Evolutionary conservation across 2,329 filamentous ascomycete genomes (phyloP).

Genomic region (Monilinia polystroma): DNA sequence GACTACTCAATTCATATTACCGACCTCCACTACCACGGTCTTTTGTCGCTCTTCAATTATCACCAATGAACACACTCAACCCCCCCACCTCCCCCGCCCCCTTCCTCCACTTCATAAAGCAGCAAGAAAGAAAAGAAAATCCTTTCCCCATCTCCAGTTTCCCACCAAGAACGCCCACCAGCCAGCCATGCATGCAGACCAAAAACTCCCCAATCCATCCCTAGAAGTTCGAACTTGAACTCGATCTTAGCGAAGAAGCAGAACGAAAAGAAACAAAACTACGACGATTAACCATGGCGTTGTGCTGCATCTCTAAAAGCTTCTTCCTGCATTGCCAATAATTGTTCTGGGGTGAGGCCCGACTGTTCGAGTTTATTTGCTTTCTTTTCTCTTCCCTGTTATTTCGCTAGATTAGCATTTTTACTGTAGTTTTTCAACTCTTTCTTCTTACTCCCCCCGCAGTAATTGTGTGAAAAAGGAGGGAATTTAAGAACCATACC

Average conservation of each 20-base stretch:
- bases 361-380: slow-evolving; percentile 96
- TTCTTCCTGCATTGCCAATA: slow-evolving; percentile 85
- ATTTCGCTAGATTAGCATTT: slow-evolving; percentile 21
- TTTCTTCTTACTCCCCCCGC: neutral
- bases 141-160: neutral
- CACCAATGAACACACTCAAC: neutral
- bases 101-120: neutral
- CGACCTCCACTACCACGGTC: neutral
- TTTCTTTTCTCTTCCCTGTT: slow-evolving; percentile 89
- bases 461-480: neutral
- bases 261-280: slow-evolving; percentile 3
- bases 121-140: slow-evolving; percentile 5
- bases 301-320: slow-evolving; percentile 73
- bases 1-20: neutral
- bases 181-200: slow-evolving; percentile 20
- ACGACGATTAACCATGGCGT: slow-evolving; percentile 34
- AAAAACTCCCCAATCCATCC: slow-evolving; percentile 16
- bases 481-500: slow-evolving; percentile 50
- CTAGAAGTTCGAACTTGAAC: slow-evolving; percentile 6
- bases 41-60: neutral
- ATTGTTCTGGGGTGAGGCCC: slow-evolving; percentile 85
- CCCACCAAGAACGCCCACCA: slow-evolving; percentile 12
- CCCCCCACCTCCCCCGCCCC: too few relatives aligned
- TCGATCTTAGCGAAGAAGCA: slow-evolving; percentile 6
- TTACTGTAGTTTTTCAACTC: neutral